Evolutionary conservation across 495 filamentous ascomycete genomes (phyloP).

Genomic region (Halenospora varia): DNA sequence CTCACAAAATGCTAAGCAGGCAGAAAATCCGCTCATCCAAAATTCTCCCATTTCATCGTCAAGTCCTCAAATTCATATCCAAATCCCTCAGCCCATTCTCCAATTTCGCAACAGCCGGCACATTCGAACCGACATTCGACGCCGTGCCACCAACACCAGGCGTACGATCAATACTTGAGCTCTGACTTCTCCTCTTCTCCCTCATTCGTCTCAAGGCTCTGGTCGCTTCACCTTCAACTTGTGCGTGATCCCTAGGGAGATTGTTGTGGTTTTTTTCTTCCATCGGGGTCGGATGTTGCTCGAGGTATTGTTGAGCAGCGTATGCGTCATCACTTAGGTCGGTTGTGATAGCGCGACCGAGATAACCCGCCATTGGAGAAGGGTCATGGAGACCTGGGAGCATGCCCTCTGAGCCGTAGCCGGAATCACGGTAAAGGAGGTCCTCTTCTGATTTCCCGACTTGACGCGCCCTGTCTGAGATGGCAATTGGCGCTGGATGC

Average conservation of each 20-base stretch:
- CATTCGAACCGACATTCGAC: no score
- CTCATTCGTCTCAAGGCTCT: neutral
- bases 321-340: neutral
- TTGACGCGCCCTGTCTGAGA: neutral
- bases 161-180: no score
- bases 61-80: no score
- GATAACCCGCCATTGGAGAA: neutral
- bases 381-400: constrained; percentile 7
- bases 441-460: neutral
- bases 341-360: neutral
- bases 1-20: no score
- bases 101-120: no score
- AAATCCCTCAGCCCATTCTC: no score
- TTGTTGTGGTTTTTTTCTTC: neutral
- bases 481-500: neutral
- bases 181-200: neutral
- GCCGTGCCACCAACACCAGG: no score
- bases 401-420: constrained; percentile 11
- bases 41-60: no score
- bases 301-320: neutral
- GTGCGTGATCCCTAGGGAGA: neutral
- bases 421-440: constrained; percentile 11
- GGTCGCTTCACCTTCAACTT: constrained; percentile 1
- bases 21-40: no score
- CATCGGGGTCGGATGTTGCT: neutral